phyloP scores from a whole-genome alignment of 2,329 filamentous ascomycete genomes.

The Monilinia vaccinii-corymbosi region DNA sequence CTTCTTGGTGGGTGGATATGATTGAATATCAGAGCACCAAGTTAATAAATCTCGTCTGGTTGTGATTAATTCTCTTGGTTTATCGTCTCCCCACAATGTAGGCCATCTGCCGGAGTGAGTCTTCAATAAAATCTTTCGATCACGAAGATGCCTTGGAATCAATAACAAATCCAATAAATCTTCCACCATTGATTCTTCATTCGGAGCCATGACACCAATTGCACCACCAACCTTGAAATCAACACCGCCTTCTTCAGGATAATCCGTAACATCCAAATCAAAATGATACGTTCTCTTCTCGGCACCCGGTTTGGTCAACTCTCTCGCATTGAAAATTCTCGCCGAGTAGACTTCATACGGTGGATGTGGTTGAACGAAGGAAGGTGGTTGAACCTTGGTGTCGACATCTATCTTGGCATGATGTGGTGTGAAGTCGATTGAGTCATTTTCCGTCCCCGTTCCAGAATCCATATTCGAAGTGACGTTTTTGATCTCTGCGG shows the following conservation, averaged over 20 bases:
- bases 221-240: constrained; percentile 97
- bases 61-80: constrained; percentile 75
- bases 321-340: constrained; percentile 74
- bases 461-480: constrained; percentile 41
- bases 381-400: constrained; percentile 64
- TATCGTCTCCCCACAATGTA: constrained; percentile 93
- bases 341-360: constrained; percentile 88
- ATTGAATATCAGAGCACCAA: constrained; percentile 93
- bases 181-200: constrained; percentile 67
- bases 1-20: constrained; percentile 80
- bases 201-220: constrained; percentile 87
- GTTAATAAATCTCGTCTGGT: constrained; percentile 86
- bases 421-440: constrained; percentile 29
- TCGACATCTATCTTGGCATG: constrained; percentile 33
- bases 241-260: constrained; percentile 71
- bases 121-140: constrained; percentile 71
- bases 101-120: constrained; percentile 85
- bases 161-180: constrained; percentile 75
- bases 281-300: constrained; percentile 98
- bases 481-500: neutral
- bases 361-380: constrained; percentile 88
- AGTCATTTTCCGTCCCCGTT: constrained; percentile 30
- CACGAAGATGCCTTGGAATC: constrained; percentile 71
- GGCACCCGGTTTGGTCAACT: constrained; percentile 78
- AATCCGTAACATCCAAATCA: constrained; percentile 91